phyloP scores from a whole-genome alignment of 768 basidiomycete genomes.

The Termitomyces titanicus region DNA sequence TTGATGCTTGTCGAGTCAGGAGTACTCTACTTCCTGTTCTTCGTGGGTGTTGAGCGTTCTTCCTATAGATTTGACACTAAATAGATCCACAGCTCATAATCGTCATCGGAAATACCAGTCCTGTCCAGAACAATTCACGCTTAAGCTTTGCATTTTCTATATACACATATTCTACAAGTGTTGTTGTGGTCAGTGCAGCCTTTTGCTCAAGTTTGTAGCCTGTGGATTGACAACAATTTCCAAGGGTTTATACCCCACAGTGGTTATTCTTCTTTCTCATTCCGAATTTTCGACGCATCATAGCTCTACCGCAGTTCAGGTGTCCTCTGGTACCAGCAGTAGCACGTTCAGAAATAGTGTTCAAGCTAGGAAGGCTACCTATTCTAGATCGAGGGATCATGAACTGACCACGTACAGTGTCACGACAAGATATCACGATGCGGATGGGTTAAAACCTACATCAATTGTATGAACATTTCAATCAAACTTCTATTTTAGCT shows the following conservation, averaged over 20 bases:
- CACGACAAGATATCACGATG: not conserved
- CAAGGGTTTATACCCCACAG: constrained; percentile 7
- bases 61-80: not conserved
- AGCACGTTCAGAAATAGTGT: not conserved
- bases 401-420: not conserved
- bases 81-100: not conserved
- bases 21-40: constrained; percentile 9
- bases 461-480: not conserved
- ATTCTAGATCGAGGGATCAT: not conserved
- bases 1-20: constrained; percentile 6
- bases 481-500: no score
- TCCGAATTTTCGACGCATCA: not conserved
- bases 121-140: not conserved
- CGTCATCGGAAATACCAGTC: constrained; percentile 6
- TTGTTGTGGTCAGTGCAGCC: constrained; percentile 4
- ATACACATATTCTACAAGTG: constrained; percentile 7
- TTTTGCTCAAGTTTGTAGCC: not conserved
- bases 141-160: constrained; percentile 3
- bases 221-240: not conserved
- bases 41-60: not conserved
- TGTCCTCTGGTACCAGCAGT: not conserved
- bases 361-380: not conserved
- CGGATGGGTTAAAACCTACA: not conserved
- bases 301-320: not conserved
- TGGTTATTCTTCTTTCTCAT: not conserved